Evolutionary conservation across 768 basidiomycete species (phyloP).

Genomic region (Boletus sensibilis): DNA sequence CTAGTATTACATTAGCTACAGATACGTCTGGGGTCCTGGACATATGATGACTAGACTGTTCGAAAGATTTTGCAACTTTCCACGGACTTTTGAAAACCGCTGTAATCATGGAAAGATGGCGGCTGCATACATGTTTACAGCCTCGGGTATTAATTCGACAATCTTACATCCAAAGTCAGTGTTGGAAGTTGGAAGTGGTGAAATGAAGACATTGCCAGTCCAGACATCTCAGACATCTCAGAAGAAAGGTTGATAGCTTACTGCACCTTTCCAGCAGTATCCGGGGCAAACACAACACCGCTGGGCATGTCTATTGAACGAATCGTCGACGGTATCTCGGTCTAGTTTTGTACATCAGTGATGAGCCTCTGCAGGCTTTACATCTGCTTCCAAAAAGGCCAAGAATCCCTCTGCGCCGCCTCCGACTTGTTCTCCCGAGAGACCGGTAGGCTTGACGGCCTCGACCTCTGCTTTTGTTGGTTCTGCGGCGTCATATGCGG

Average conservation of each 20-base stretch:
- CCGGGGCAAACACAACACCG: neutral
- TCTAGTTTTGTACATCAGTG: conserved; percentile 33
- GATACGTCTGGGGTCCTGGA: no score
- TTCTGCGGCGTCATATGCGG: conserved; percentile 81
- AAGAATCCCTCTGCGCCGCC: conserved; percentile 75
- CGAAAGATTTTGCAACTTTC: no score
- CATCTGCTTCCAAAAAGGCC: conserved; percentile 76
- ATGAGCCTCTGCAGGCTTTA: conserved; percentile 65
- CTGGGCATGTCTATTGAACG: conserved; percentile 18
- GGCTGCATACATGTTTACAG: neutral
- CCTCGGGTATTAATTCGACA: neutral
- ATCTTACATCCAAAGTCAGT: neutral
- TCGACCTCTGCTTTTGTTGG: conserved; percentile 53
- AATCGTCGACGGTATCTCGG: neutral
- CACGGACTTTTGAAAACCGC: no score
- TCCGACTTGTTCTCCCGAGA: conserved; percentile 24
- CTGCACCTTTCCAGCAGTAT: neutral
- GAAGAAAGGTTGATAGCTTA: neutral
- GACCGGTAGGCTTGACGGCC: conserved; percentile 29
- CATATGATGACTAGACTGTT: no score
- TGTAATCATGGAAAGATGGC: neutral
- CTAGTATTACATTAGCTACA: no score
- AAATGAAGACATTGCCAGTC: neutral
- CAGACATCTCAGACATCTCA: neutral
- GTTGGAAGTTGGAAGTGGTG: neutral